Percentiles rank a stretch among this genome's conserved stretches.
Evolutionary conservation across 306 rosid species (phyloP).

Genomic region (Morella rubra): DNA sequence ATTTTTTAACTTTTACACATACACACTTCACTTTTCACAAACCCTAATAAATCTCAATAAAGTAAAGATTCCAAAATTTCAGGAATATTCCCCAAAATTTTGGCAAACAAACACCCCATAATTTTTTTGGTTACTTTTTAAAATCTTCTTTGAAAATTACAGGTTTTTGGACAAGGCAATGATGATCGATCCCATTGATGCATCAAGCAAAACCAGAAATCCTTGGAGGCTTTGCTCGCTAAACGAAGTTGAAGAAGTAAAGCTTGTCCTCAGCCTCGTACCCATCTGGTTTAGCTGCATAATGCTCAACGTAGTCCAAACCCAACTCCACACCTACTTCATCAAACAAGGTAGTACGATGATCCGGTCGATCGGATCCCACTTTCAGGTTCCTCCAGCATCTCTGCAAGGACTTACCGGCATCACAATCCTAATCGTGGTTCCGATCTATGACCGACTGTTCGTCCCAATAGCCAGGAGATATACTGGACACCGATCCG

Average conservation of each 20-base stretch:
- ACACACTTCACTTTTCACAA: too few relatives aligned
- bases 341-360: constrained; percentile 66
- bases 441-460: constrained; percentile 56
- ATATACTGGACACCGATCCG: constrained; percentile 44
- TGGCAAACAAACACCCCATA: too few relatives aligned
- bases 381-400: constrained; percentile 60
- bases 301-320: constrained; percentile 55
- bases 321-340: constrained; percentile 59
- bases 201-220: constrained; percentile 41
- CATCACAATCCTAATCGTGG: constrained; percentile 36
- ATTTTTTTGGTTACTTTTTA: too few relatives aligned
- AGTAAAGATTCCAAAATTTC: too few relatives aligned
- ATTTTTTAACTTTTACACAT: too few relatives aligned
- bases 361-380: constrained; percentile 51
- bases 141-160: not conserved
- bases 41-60: too few relatives aligned
- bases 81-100: too few relatives aligned
- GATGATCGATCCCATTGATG: constrained; percentile 50
- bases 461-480: constrained; percentile 46
- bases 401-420: constrained; percentile 63
- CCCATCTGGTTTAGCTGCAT: constrained; percentile 74
- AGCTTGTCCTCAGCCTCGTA: constrained; percentile 56
- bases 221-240: constrained; percentile 80
- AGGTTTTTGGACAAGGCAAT: constrained; percentile 75
- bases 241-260: constrained; percentile 76